These are phyloP conservation scores for Venustampulla echinocandica DNA, from an alignment of 495 filamentous ascomycete genomes.

Conservation along the genomic window DNA sequence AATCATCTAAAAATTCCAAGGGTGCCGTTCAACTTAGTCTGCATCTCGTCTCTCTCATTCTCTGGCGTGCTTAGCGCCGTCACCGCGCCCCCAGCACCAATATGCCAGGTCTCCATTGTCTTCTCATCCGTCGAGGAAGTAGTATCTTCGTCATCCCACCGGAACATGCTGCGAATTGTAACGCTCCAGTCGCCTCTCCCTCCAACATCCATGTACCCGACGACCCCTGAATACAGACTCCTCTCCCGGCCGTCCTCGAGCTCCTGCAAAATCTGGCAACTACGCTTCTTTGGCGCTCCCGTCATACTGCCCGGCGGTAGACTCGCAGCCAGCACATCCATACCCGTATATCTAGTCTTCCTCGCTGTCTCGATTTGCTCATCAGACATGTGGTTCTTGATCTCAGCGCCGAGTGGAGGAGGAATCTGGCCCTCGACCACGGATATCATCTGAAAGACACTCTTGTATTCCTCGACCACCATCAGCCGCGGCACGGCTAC, in stretches of 20 bases:
- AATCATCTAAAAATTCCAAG: slow-evolving; percentile 43
- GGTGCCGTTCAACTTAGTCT: slow-evolving; percentile 65
- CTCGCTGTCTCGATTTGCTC: slow-evolving; percentile 19
- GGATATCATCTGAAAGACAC: slow-evolving; percentile 82
- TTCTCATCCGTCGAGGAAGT: slow-evolving; percentile 16
- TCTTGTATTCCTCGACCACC: slow-evolving; percentile 80
- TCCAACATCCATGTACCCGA: slow-evolving; percentile 81
- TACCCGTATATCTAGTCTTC: slow-evolving; percentile 40
- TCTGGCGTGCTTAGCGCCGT: slow-evolving; percentile 68
- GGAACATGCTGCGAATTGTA: slow-evolving; percentile 70
- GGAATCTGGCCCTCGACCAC: slow-evolving; percentile 68
- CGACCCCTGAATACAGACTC: slow-evolving; percentile 80
- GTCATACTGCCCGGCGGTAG: slow-evolving; percentile 93
- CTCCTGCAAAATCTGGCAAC: slow-evolving; percentile 65
- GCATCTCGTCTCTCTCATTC: slow-evolving; percentile 88
- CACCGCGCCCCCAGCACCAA: slow-evolving; percentile 84
- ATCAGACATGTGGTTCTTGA: slow-evolving; percentile 25
- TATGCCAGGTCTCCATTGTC: slow-evolving; percentile 53
- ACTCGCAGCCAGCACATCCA: slow-evolving; percentile 67
- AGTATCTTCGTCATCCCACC: slow-evolving; percentile 46
- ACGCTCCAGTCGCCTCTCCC: slow-evolving; percentile 85
- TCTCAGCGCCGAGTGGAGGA: background rate
- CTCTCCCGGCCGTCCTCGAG: slow-evolving; percentile 59
- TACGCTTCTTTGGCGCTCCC: slow-evolving; percentile 84
- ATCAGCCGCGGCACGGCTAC: slow-evolving; percentile 63